These are phyloP conservation scores for Myxozyma mucilagina DNA, from an alignment of 805 yeast genomes.

Conservation along the genomic window DNA sequence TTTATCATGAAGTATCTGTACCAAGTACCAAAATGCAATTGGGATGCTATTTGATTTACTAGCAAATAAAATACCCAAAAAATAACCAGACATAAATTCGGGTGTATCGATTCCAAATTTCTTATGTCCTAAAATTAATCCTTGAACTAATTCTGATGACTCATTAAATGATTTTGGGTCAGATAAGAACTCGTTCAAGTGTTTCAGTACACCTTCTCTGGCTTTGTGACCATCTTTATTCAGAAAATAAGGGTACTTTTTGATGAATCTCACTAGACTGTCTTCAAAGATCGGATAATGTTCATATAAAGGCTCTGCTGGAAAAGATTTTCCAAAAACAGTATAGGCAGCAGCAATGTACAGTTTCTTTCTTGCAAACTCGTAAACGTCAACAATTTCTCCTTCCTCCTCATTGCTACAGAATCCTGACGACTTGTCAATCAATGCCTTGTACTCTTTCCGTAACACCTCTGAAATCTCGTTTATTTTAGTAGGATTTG, in stretches of 20 bases:
- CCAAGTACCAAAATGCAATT: slow-evolving; percentile 25
- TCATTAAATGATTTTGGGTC: neutral
- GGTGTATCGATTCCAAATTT: neutral
- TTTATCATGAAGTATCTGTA: slow-evolving; percentile 4
- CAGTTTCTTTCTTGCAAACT: slow-evolving; percentile 1
- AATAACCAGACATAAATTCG: slow-evolving; percentile 22
- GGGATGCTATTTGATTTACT: slow-evolving; percentile 27
- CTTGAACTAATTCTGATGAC: neutral
- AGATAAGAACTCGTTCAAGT: slow-evolving; percentile 12
- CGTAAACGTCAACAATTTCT: slow-evolving; percentile 7
- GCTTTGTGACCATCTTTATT: slow-evolving; percentile 6
- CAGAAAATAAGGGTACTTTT: slow-evolving; percentile 13
- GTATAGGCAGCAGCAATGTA: slow-evolving; percentile 14
- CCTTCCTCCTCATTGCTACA: neutral
- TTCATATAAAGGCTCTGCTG: slow-evolving; percentile 12
- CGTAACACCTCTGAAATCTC: neutral
- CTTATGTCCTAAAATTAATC: neutral
- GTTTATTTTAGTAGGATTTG: neutral
- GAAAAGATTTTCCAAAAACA: slow-evolving; percentile 26
- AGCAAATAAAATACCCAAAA: slow-evolving; percentile 27
- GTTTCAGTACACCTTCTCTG: slow-evolving; percentile 9
- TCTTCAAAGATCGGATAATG: slow-evolving; percentile 20
- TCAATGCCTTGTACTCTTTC: neutral
- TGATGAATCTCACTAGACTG: slow-evolving; percentile 9
- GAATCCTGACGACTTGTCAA: slow-evolving; percentile 9